phyloP scores from a whole-genome alignment of 2,329 filamentous ascomycete genomes.

The Curvularia hawaiiensis region DNA sequence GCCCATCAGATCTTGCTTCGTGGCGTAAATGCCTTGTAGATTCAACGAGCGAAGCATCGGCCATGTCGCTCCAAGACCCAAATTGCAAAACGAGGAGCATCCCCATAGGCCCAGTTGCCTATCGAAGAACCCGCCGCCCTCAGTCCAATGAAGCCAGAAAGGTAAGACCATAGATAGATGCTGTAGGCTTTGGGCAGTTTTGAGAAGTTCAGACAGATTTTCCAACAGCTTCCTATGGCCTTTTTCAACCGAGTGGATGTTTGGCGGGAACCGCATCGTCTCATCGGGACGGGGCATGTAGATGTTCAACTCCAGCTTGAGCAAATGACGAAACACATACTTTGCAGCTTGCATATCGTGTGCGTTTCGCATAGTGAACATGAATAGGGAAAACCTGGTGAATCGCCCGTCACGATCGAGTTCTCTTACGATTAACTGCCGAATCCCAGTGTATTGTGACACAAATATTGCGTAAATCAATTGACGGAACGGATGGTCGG shows the following conservation, averaged over 20 bases:
- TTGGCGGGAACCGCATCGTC: not conserved
- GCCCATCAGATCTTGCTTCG: slow-evolving; percentile 22
- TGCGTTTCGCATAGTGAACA: slow-evolving; percentile 25
- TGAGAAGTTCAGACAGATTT: slow-evolving; percentile 26
- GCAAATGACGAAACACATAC: slow-evolving; percentile 29
- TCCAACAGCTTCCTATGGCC: slow-evolving; percentile 8
- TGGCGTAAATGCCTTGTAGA: slow-evolving; percentile 27
- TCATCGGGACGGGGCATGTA: not conserved
- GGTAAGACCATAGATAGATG: slow-evolving; percentile 26
- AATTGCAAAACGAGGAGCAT: slow-evolving; percentile 12
- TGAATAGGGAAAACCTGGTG: slow-evolving; percentile 22
- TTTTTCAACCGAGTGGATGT: not conserved
- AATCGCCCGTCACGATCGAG: not conserved
- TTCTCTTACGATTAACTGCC: slow-evolving; percentile 23
- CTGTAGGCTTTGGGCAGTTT: slow-evolving; percentile 22
- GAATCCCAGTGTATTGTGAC: slow-evolving; percentile 28
- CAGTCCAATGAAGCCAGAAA: slow-evolving; percentile 9
- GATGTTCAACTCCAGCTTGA: slow-evolving; percentile 26
- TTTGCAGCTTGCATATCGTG: slow-evolving; percentile 25
- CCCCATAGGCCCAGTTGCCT: slow-evolving; percentile 7
- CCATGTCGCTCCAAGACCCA: slow-evolving; percentile 32
- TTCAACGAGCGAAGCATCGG: slow-evolving; percentile 26
- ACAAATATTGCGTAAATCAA: slow-evolving; percentile 34
- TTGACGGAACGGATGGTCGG: slow-evolving; percentile 34
- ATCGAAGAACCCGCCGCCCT: not conserved